Conservation (phyloP, 2,329 filamentous ascomycete genomes). For the Diaporthe sp. region DNA sequence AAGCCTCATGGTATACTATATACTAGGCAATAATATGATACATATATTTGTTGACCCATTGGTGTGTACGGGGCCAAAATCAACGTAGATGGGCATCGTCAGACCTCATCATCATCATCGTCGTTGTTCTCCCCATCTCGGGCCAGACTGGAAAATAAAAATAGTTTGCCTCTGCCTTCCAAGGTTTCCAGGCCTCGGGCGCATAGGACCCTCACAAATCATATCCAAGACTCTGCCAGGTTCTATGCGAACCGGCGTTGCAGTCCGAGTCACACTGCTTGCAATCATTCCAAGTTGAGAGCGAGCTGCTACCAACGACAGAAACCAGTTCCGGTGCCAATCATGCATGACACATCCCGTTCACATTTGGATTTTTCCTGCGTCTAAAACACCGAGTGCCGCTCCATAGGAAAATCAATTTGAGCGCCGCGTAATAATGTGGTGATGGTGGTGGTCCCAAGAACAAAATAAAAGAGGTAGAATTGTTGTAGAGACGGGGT, state of each 20-base stretch:
- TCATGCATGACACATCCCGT: not conserved
- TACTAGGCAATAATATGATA: conserved; percentile 35
- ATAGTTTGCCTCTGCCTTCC: not conserved
- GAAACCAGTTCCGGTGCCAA: not conserved
- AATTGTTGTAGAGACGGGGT: not conserved
- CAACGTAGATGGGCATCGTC: not conserved
- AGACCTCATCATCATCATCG: conserved; percentile 24
- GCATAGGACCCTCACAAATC: not conserved
- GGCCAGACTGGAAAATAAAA: not conserved
- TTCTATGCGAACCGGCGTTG: not conserved
- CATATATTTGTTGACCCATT: conserved; percentile 2
- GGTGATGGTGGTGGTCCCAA: not conserved
- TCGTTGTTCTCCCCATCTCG: conserved; percentile 1
- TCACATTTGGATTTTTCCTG: conserved; percentile 4
- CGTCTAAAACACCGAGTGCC: conserved; percentile 13
- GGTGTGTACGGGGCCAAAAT: not conserved
- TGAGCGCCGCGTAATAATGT: conserved; percentile 12
- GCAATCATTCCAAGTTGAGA: not conserved
- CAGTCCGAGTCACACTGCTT: not conserved
- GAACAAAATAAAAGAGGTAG: not conserved
- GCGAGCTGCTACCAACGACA: conserved; percentile 12
- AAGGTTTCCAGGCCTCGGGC: not conserved
- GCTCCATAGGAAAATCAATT: conserved; percentile 3
- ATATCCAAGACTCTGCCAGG: not conserved
- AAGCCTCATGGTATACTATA: conserved; percentile 29